Base-by-base conservation (phyloP, 139 green algal genomes). In the Chlamydomonas sp. region DNA sequence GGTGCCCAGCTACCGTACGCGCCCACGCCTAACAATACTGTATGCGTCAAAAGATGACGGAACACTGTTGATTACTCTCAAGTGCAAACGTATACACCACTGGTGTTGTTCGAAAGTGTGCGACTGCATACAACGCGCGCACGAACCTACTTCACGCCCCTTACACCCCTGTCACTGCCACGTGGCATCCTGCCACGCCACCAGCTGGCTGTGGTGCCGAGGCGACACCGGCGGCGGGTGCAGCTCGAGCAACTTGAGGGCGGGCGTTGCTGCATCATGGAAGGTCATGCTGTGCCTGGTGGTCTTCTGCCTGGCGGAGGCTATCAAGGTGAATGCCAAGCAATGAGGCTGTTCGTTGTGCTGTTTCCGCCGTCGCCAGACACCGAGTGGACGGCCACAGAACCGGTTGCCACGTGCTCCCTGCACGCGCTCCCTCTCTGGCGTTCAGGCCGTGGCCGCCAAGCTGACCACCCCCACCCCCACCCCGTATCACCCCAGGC, bases 291-390 rank as follows among this genome's bases (percentile, higher is more conserved):
- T 93, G 60, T 97, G 95, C 85, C 64, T 96, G 16, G 92, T 93
- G 74, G 77, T 97, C 6, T 95, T 94, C 59, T 89, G 88, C 14
- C 86, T 92, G 15, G 95, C 92, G 83, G 96, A 95, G 74, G 85
- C 97, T 2, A 63, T 97, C 60, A 97, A 97, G 67, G 79, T 77
- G 67, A 15, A 15, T 49, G 31, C 31, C 31, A 49, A 49, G 31
- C 31, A 49, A 49, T 49, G 31, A 49, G 31, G 31, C 31, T 49
- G 10, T 73, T 15, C 14, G 10, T 15, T 73, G 67, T 67, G 12
- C 76, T 64, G 4, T 59, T n/a, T 7, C 74, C 6, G 5, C 49
- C 5, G 57, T 4, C 20, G 20, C 20, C 4, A 18, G 18, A 5
- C 71, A 18, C 14, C 31, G 31, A 49, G 31, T 49, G 31, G 31